Evolutionary conservation across 1,139 yeast species (phyloP), one percentile per base, ranked within the genome.

Genomic region (Pichia sp.): DNA sequence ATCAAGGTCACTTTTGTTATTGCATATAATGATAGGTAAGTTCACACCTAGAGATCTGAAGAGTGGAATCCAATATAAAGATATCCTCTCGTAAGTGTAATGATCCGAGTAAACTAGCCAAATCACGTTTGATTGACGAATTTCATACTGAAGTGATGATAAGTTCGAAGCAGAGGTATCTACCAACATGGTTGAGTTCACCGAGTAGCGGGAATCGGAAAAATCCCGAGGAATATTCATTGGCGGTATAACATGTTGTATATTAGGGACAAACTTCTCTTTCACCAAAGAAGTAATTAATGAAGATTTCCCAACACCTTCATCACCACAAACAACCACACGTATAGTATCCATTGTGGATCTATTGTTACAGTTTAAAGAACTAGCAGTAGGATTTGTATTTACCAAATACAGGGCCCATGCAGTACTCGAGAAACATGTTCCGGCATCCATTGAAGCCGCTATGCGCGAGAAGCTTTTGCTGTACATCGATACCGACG

Each of bases 261-360:
- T 78, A 56, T 82, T 83, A 0, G 91, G 82, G 0, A 87, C 83
- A 63, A 82, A 88, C 34, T 82, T 78, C 60, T 87, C 96, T 67
- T 89, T 91, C 40, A 89, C 83, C 25, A 93, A 73, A 0, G 95
- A 76, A 0, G 95, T 83, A 37, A 93, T 81, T 43, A 93, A 70
- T 26, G 91, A 74, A 9, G 85, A 83, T 65, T 88, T 88, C 1
- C 96, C 96, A 12, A 88, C 96, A 7, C 85, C 87, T 57, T 89
- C 96, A 68, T 93, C 99, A n/a, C 99, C 99, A 67, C 97, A 90
- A 0, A 93, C 85, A 1, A 89, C 96, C 1, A 93, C 84, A 54
- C 95, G 66, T 40, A 87, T 76, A 1, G 82, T 75, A 47, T 78
- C 51, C 56, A 53, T 53, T 37, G 25, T 13, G n/a, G 22, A 13